Conservation (phyloP, 345 rosid species). For the Syzygium aromaticum region DNA sequence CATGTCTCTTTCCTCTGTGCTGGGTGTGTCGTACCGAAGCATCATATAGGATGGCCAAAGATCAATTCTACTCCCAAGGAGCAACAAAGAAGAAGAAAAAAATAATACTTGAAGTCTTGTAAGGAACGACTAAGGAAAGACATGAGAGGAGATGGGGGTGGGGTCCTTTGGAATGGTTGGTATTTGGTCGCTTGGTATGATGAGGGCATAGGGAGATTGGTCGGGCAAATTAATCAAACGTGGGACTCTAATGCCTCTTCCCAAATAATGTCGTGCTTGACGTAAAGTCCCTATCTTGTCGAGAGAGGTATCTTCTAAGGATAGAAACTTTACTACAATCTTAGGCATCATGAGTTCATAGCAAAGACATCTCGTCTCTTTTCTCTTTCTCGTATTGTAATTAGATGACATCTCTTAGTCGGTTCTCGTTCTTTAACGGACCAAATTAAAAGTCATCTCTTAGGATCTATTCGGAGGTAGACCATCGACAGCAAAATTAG, state of each 20-base stretch:
- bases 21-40: neutral
- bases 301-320: neutral
- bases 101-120: neutral
- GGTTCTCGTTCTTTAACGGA: neutral
- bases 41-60: neutral
- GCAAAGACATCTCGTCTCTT: neutral
- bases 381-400: neutral
- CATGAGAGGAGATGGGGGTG: neutral
- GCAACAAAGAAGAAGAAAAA: neutral
- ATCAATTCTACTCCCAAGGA: neutral
- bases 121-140: neutral
- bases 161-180: neutral
- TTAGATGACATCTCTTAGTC: neutral
- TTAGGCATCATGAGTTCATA: neutral
- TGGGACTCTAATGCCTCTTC: neutral
- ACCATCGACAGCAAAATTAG: neutral
- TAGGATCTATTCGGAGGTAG: accelerated
- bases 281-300: neutral
- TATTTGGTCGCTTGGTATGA: neutral
- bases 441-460: neutral
- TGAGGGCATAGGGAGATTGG: neutral
- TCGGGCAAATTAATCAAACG: neutral
- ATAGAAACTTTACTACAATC: neutral
- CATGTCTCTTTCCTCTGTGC: neutral
- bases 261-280: neutral